phyloP scores from a whole-genome alignment of 192 early-diverging fungal species.

The Entomortierella parvispora region DNA sequence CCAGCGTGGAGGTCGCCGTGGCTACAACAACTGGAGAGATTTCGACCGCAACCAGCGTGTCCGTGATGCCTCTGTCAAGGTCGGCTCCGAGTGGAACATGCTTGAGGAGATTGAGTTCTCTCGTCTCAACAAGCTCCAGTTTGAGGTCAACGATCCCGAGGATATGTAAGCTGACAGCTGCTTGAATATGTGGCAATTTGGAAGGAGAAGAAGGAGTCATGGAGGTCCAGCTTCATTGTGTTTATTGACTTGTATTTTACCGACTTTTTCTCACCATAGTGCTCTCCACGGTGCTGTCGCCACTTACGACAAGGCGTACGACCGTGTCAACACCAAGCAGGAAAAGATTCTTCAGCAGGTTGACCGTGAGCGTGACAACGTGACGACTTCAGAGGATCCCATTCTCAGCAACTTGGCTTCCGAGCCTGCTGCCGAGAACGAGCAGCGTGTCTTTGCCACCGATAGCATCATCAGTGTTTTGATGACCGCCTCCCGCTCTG shows the following conservation, averaged over 20 bases:
- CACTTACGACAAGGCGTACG: conserved; percentile 84
- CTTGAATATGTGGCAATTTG: neutral
- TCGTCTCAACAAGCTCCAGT: conserved; percentile 86
- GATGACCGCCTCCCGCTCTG: conserved; percentile 91
- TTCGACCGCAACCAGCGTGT: conserved; percentile 69
- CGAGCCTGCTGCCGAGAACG: conserved; percentile 28
- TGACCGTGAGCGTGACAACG: conserved; percentile 76
- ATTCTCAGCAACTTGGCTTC: conserved; percentile 65
- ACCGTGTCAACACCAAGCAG: conserved; percentile 84
- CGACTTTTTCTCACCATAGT: conserved; percentile 49
- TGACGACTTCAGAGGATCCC: conserved; percentile 89
- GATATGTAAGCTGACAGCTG: conserved; percentile 69
- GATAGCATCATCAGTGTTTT: conserved; percentile 90
- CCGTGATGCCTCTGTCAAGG: conserved; percentile 87
- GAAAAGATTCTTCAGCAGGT: conserved; percentile 77
- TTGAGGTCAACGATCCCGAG: conserved; percentile 76
- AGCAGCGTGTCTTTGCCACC: conserved; percentile 84
- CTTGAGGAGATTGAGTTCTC: conserved; percentile 96
- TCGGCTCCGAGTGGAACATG: conserved; percentile 90
- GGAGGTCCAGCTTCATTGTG: too few species aligned
- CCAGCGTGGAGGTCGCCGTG: conserved; percentile 48
- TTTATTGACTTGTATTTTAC: too few species aligned
- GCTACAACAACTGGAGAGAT: conserved; percentile 61
- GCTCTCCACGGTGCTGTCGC: conserved; percentile 78
- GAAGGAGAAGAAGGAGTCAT: neutral